Percentiles rank a stretch among this genome's conserved stretches.
Conservation (phyloP, 257 asterid species). For the Solanum megistacrolobum region DNA sequence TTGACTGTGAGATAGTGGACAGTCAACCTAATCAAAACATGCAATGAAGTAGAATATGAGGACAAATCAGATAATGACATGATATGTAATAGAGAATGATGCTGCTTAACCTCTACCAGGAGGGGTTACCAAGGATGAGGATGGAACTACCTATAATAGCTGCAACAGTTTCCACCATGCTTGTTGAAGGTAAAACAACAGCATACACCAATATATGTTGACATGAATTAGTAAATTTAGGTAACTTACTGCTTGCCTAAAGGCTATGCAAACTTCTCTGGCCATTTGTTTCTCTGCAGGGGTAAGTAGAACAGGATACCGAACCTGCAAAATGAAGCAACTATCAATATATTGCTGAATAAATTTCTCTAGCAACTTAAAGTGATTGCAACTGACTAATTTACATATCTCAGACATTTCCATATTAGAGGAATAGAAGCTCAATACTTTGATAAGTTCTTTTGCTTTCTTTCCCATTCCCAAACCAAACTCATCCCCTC, state of each 20-base stretch:
- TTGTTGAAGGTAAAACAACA: background rate
- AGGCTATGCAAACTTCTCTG: conserved; percentile 92
- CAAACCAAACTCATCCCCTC: background rate
- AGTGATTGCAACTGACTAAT: background rate
- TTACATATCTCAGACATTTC: background rate
- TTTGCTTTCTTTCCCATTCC: background rate
- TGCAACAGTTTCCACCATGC: background rate
- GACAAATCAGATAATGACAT: background rate
- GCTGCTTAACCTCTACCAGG: background rate
- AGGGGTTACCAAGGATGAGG: background rate
- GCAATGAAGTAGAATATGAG: background rate
- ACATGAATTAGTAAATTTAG: background rate
- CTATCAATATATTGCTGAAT: background rate
- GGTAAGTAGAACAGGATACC: conserved; percentile 97
- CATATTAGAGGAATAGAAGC: background rate
- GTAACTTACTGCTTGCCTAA: conserved; percentile 87
- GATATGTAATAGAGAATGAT: background rate
- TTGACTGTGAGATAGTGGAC: background rate
- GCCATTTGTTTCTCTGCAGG: conserved; percentile 95
- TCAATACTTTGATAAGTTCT: background rate
- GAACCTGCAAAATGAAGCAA: conserved; percentile 47
- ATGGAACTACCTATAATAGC: background rate
- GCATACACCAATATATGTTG: background rate
- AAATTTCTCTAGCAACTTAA: background rate
- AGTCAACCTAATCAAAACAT: background rate